Percentiles rank a stretch among this genome's conserved stretches.
Evolutionary conservation across 495 filamentous ascomycete genomes (phyloP).

Genomic region (Penicillium subrubescens): DNA sequence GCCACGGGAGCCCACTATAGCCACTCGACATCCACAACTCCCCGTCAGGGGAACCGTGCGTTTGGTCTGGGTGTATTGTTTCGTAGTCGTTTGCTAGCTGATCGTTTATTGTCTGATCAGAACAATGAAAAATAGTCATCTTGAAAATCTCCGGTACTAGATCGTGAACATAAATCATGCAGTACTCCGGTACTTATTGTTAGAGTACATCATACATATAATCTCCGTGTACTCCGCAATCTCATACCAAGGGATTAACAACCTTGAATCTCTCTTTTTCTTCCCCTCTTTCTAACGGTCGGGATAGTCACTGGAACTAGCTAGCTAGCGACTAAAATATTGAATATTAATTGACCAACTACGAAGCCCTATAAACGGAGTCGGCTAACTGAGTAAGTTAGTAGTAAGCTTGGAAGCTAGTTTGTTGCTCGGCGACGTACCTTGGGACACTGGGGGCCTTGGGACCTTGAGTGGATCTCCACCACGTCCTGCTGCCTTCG

Average conservation of each 20-base stretch:
- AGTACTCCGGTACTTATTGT: no score
- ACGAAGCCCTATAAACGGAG: not conserved
- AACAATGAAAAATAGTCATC: no score
- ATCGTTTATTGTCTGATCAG: not conserved
- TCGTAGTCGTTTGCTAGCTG: not conserved
- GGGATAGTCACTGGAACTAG: not conserved
- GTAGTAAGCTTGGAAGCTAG: not conserved
- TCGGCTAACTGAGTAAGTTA: not conserved
- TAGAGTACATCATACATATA: no score
- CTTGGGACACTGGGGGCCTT: not conserved
- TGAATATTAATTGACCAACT: not conserved
- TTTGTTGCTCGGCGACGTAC: not conserved
- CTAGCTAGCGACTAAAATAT: not conserved
- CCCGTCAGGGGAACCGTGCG: not conserved
- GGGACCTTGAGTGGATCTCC: not conserved
- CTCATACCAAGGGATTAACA: not conserved
- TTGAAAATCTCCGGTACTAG: no score
- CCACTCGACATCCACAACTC: not conserved
- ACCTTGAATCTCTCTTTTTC: not conserved
- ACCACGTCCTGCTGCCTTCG: not conserved
- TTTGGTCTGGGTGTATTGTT: not conserved
- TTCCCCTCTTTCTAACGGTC: not conserved
- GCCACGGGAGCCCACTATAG: constrained; percentile 2
- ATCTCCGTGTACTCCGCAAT: not conserved
- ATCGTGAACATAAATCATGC: no score